Conservation (phyloP, 2,329 filamentous ascomycete genomes). For the Trichophyton rubrum region DNA sequence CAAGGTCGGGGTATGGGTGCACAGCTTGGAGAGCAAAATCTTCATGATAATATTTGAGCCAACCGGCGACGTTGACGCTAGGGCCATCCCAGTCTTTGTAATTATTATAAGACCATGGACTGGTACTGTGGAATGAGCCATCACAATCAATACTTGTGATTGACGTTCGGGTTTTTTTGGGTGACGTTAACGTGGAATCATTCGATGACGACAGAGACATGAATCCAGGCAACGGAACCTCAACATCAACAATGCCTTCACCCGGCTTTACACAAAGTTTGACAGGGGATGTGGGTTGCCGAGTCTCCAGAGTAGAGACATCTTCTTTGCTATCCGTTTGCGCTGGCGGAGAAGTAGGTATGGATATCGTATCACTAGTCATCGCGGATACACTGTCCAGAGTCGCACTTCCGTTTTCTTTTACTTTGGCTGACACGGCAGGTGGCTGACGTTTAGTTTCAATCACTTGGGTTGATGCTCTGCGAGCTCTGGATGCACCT, state of each 20-base stretch:
- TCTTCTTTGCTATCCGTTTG: neutral
- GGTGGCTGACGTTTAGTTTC: neutral
- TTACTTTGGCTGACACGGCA: neutral
- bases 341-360: neutral
- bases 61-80: constrained; percentile 45
- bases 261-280: constrained; percentile 42
- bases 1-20: constrained; percentile 40
- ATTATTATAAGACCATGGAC: constrained; percentile 22
- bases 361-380: neutral
- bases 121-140: constrained; percentile 30
- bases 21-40: constrained; percentile 49
- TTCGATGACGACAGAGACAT: constrained; percentile 35
- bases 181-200: constrained; percentile 34
- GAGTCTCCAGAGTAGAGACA: neutral
- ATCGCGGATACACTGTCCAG: neutral
- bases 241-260: constrained; percentile 50
- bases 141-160: constrained; percentile 41
- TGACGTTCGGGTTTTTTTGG: constrained; percentile 35
- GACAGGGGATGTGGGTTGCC: constrained; percentile 33
- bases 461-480: neutral
- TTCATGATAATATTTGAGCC: constrained; percentile 45
- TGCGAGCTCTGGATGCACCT: neutral
- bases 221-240: constrained; percentile 44
- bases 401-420: neutral
- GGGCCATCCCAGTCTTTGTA: constrained; percentile 33